phyloP scores from a whole-genome alignment of 352 stramenopile genomes.

The Phytophthora pseudosyringae region DNA sequence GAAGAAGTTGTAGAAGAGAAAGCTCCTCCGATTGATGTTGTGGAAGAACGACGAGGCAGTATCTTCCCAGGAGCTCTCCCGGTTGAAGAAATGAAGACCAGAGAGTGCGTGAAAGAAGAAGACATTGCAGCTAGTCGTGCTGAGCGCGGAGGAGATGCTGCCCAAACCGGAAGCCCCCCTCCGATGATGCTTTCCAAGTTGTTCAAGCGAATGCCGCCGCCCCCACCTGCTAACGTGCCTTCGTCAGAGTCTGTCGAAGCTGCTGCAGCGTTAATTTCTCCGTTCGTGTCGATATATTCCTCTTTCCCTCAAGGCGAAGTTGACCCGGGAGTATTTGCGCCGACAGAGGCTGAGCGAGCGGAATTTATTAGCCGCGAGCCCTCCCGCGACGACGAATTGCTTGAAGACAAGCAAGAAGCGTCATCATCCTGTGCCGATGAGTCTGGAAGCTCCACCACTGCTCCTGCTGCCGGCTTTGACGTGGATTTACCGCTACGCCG shows the following conservation, averaged over 20 bases:
- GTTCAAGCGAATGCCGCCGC: conserved; percentile 16
- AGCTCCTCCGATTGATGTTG: neutral
- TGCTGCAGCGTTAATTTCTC: neutral
- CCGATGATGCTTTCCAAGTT: conserved; percentile 26
- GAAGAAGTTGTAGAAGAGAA: conserved; percentile 7
- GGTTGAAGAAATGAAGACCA: conserved; percentile 2
- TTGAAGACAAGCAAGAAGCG: conserved; percentile 5
- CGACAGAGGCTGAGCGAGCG: neutral
- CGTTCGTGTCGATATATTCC: neutral
- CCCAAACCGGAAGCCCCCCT: neutral
- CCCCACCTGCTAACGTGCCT: neutral
- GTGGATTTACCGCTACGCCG: neutral
- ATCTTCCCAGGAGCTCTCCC: neutral
- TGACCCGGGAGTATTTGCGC: conserved; percentile 7
- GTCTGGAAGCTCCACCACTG: neutral
- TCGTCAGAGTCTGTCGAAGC: conserved; percentile 1
- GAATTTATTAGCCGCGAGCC: neutral
- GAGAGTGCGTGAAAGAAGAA: conserved; percentile 2
- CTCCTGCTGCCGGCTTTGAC: neutral
- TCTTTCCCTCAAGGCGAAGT: neutral
- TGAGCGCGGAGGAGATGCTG: conserved; percentile 2
- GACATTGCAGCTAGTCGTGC: neutral
- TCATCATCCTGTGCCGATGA: neutral
- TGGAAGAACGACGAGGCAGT: conserved; percentile 6
- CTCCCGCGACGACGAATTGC: conserved; percentile 4